Evolutionary conservation across 129 eudicot genomes (phyloP), one percentile per base, ranked within the genome.

Genomic region (Saussurea involucrata): DNA sequence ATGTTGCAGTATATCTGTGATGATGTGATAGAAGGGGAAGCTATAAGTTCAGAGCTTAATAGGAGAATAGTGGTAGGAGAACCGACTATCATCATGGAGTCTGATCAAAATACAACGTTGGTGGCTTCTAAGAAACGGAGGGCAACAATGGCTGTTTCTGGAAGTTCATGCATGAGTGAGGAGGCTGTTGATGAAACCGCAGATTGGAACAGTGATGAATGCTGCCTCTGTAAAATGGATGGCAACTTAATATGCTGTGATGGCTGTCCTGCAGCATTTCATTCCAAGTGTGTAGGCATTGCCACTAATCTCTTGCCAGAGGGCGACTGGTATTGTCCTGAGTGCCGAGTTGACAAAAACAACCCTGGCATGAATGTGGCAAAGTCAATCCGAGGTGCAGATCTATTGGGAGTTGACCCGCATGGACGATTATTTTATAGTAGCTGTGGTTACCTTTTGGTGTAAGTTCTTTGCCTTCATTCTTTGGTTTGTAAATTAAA

Each of bases 321-420:
- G 73, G 99, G 99, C 42, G 90, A 92, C 66, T 95, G 97, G 99
- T 95, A 86, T 81, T 95, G 97, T 72, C 97, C 96, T n/a, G 99
- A 95, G 84, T 92, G 97, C 81, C 74, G 65, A 21, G 86, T 85
- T 71, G 87, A 84, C 75, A 85, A 82, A 78, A 81, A 81, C 71
- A 90, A 80, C 18, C 85, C 84, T 5, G 76, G 83, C 76, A 46
- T 80, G 81, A 84, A 83, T 73, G 75, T 79, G 61, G 86, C 74
- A 1, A 95, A 82, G 60, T 74, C 85, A 0, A 78, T 87, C 77
- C 90, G 96, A 55, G 97, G 97, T 70, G 96, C 91, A 36, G 92
- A 88, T 64, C 49, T 90, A n/a, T 81, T 92, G 83, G 97, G 92
- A 60, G 76, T 76, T 79, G 97, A 95, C 85, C 86, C 87, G 20